Evolutionary conservation across 1,284 basidiomycete genomes (phyloP).

Genomic region (Ganoderma boninense): DNA sequence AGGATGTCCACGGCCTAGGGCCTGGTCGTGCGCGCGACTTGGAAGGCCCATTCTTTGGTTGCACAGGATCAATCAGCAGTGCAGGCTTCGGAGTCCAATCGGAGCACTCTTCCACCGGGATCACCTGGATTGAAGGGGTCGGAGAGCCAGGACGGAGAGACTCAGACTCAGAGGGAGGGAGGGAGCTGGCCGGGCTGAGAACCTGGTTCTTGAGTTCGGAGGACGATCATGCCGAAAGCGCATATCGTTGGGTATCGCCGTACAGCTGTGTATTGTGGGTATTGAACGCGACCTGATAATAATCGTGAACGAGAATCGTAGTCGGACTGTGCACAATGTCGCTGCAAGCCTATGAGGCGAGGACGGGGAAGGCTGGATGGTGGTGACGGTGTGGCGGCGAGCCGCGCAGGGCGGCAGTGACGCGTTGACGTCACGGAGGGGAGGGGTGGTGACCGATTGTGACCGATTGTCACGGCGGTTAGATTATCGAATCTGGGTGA

Average conservation of each 20-base stretch:
- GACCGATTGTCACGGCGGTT: conserved; percentile 42
- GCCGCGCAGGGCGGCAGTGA: neutral
- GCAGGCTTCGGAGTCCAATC: conserved; percentile 16
- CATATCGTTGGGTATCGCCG: neutral
- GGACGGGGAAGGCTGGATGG: too few species aligned
- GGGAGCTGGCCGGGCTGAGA: conserved; percentile 13
- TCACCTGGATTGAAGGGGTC: conserved; percentile 13
- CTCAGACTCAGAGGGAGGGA: too few species aligned
- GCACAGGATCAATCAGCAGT: conserved; percentile 32
- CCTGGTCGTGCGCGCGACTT: neutral
- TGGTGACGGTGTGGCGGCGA: neutral
- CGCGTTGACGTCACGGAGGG: neutral
- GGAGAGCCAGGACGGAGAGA: neutral
- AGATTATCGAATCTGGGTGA: conserved; percentile 40
- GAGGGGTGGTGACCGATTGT: conserved; percentile 33
- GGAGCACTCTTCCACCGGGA: conserved; percentile 21
- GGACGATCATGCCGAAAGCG: neutral
- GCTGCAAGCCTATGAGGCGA: neutral
- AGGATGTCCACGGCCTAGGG: neutral
- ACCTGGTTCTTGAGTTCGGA: neutral
- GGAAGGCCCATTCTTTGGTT: conserved; percentile 17
- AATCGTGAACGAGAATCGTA: neutral
- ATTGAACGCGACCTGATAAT: neutral
- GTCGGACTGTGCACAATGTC: neutral
- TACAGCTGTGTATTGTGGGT: neutral